A percentile compares a stretch with the other conserved stretches of the same genome.
Evolutionary conservation across 2,329 filamentous ascomycete species (phyloP).

Genomic region (Pochonia chlamydosporia): DNA sequence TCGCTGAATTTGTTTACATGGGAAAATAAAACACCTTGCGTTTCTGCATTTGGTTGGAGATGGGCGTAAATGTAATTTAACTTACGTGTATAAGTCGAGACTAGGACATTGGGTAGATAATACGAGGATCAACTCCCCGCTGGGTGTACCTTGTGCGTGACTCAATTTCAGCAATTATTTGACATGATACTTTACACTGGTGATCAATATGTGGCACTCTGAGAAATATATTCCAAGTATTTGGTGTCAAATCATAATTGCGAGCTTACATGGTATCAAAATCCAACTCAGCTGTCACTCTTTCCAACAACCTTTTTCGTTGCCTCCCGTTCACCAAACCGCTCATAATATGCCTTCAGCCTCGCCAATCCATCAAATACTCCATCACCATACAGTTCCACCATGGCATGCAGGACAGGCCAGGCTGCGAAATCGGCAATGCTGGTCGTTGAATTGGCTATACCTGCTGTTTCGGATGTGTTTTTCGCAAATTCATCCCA

Average conservation of each 20-base stretch:
- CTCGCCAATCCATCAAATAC: constrained; percentile 22
- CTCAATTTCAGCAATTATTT: too few species aligned
- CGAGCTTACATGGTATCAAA: neutral
- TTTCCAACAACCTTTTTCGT: constrained; percentile 17
- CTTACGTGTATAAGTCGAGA: constrained; percentile 6
- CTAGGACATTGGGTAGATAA: constrained; percentile 1
- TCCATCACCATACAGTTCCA: constrained; percentile 25
- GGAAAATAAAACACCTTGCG: neutral
- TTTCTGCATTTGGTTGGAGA: neutral
- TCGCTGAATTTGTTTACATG: constrained; percentile 3
- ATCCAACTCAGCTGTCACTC: neutral
- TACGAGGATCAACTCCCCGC: constrained; percentile 9
- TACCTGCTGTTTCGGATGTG: neutral
- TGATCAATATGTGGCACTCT: too few species aligned
- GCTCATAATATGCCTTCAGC: constrained; percentile 33
- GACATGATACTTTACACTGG: too few species aligned
- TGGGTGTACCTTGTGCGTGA: neutral
- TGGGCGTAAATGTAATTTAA: constrained; percentile 10
- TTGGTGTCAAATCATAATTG: too few species aligned
- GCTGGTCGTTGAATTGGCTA: neutral
- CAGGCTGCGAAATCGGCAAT: constrained; percentile 49
- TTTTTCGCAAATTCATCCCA: constrained; percentile 34
- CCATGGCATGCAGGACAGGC: constrained; percentile 46
- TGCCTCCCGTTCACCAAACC: constrained; percentile 16
- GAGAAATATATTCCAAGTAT: too few species aligned